Evolutionary conservation across 1,284 basidiomycete species (phyloP).

Genomic region (Phlebopus sp.): DNA sequence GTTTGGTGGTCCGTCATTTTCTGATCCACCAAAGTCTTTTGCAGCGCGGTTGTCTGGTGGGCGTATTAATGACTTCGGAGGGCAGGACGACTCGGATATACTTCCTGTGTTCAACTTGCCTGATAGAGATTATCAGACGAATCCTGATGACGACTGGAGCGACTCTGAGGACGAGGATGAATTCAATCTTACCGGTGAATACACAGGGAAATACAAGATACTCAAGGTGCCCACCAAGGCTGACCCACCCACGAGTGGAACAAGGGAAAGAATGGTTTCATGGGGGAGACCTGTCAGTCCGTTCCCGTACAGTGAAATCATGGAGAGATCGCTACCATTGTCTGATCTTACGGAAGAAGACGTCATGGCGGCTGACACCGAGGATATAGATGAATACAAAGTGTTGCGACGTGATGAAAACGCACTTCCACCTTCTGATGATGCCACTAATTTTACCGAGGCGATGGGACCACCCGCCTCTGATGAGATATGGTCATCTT

Average conservation of each 20-base stretch:
- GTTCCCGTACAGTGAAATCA: constrained; percentile 41
- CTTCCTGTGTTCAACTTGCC: constrained; percentile 34
- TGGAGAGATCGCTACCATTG: constrained; percentile 27
- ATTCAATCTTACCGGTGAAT: constrained; percentile 49
- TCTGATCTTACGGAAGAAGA: constrained; percentile 15
- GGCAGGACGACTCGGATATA: constrained; percentile 6
- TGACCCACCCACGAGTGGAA: constrained; percentile 63
- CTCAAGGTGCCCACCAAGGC: constrained; percentile 56
- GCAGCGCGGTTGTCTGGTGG: constrained; percentile 17
- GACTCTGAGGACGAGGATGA: constrained; percentile 36
- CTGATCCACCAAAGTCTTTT: constrained; percentile 16
- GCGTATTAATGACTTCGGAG: neutral
- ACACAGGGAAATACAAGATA: constrained; percentile 58
- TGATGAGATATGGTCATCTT: constrained; percentile 18
- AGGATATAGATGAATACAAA: neutral
- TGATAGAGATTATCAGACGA: constrained; percentile 12
- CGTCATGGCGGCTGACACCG: neutral
- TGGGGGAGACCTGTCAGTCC: constrained; percentile 74
- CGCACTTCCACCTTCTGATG: constrained; percentile 5
- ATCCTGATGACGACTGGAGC: constrained; percentile 26
- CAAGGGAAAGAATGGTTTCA: constrained; percentile 45
- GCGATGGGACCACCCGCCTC: constrained; percentile 26
- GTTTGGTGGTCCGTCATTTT: neutral
- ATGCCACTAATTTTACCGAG: constrained; percentile 10
- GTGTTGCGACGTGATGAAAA: neutral